Evolutionary conservation across 257 asterid species (phyloP).

Genomic region (Salvia splendens): DNA sequence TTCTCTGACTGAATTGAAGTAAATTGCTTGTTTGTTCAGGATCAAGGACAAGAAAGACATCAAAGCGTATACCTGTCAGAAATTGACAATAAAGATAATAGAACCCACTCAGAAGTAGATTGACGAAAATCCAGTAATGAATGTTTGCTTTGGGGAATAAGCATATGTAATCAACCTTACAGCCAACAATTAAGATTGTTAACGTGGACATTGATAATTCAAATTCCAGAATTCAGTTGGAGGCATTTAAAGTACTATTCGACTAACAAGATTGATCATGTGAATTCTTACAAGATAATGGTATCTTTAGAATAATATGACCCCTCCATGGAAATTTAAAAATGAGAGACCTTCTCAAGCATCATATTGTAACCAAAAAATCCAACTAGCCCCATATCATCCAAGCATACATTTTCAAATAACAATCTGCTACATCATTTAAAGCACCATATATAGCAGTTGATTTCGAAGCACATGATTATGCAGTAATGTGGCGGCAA

Average conservation of each 20-base stretch:
- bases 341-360: neutral
- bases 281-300: neutral
- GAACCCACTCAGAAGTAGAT: constrained; percentile 13
- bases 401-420: neutral
- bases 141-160: neutral
- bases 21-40: constrained; percentile 65
- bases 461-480: constrained; percentile 3
- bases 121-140: constrained; percentile 20
- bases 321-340: neutral
- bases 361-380: constrained; percentile 15
- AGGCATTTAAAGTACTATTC: neutral
- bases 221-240: neutral
- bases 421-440: constrained; percentile 7
- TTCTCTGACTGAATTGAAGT: constrained; percentile 94
- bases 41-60: constrained; percentile 89
- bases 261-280: neutral
- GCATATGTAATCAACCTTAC: constrained; percentile 1
- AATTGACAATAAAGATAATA: neutral
- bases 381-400: neutral
- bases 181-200: constrained; percentile 7
- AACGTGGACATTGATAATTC: neutral
- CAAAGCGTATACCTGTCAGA: constrained; percentile 86
- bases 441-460: neutral
- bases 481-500: neutral
- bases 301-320: constrained; percentile 1